Evolutionary conservation across 2,329 filamentous ascomycete species (phyloP).

Genomic region (Ophiobolus disseminans): DNA sequence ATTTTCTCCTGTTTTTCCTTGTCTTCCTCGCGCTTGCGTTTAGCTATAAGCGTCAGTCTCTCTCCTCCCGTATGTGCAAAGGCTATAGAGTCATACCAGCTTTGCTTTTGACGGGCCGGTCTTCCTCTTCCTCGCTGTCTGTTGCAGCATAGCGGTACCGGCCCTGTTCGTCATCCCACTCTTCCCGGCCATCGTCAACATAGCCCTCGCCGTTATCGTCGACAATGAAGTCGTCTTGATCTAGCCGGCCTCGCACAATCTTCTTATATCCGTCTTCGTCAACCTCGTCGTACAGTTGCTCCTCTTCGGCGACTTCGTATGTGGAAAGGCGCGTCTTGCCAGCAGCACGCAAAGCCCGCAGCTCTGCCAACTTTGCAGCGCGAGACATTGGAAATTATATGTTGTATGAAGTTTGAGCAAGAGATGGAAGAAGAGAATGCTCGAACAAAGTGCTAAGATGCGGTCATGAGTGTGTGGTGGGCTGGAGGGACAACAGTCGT

Average conservation of each 20-base stretch:
- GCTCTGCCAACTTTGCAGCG: conserved; percentile 67
- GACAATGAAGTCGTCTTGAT: conserved; percentile 97
- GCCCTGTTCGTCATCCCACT: conserved; percentile 72
- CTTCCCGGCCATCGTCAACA: conserved; percentile 90
- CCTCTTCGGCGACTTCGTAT: conserved; percentile 85
- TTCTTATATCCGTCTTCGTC: conserved; percentile 98
- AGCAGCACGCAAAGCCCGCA: conserved; percentile 81
- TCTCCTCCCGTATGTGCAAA: neutral
- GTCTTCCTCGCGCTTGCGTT: conserved; percentile 87
- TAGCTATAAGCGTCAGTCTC: conserved; percentile 62
- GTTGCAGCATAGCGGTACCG: conserved; percentile 69
- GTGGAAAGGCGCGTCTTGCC: conserved; percentile 90
- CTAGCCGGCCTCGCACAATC: conserved; percentile 84
- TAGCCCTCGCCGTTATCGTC: conserved; percentile 98
- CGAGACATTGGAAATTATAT: conserved; percentile 43
- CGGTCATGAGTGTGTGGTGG: conserved; percentile 30
- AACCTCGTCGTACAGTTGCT: conserved; percentile 91
- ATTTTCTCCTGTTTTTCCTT: conserved; percentile 84
- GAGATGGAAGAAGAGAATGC: conserved; percentile 20
- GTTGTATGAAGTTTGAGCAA: conserved; percentile 12
- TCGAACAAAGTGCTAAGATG: conserved; percentile 13
- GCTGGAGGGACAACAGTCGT: conserved; percentile 27
- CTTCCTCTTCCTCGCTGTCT: conserved; percentile 76
- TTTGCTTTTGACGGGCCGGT: conserved; percentile 65
- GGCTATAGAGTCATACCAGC: conserved; percentile 54